Evolutionary conservation across 2,329 filamentous ascomycete genomes (phyloP).

Genomic region (Lasiodiplodia gonubiensis): DNA sequence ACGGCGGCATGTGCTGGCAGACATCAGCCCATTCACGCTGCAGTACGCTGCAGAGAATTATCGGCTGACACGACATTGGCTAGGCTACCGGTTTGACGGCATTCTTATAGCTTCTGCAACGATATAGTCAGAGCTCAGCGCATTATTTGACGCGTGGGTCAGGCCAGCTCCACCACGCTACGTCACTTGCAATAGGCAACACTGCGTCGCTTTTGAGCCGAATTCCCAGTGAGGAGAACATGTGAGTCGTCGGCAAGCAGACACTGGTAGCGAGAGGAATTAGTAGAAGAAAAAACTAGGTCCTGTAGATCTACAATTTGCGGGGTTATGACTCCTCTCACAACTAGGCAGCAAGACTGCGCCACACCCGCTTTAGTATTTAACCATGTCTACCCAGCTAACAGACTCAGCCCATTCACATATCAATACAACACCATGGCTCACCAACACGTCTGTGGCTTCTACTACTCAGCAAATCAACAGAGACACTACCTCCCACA

Average conservation of each 20-base stretch:
- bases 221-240: too few species aligned
- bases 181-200: too few species aligned
- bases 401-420: neutral
- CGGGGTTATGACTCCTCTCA: conserved; percentile 4
- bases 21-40: neutral
- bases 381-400: neutral
- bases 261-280: too few species aligned
- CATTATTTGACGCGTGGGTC: too few species aligned
- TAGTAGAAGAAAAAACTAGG: too few species aligned
- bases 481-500: conserved; percentile 59
- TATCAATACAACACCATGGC: neutral
- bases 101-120: too few species aligned
- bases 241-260: too few species aligned
- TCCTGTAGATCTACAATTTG: neutral
- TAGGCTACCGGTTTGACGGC: too few species aligned
- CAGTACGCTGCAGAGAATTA: too few species aligned
- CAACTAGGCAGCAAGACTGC: conserved; percentile 8
- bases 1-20: conserved; percentile 8
- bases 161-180: neutral
- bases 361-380: conserved; percentile 4
- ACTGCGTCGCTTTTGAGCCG: too few species aligned
- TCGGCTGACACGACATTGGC: too few species aligned
- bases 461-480: conserved; percentile 38
- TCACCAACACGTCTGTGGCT: conserved; percentile 35
- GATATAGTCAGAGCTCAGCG: too few species aligned